These are phyloP conservation scores for Euphorbia lathyris DNA, from an alignment of 345 rosid genomes.

Conservation along the genomic window DNA sequence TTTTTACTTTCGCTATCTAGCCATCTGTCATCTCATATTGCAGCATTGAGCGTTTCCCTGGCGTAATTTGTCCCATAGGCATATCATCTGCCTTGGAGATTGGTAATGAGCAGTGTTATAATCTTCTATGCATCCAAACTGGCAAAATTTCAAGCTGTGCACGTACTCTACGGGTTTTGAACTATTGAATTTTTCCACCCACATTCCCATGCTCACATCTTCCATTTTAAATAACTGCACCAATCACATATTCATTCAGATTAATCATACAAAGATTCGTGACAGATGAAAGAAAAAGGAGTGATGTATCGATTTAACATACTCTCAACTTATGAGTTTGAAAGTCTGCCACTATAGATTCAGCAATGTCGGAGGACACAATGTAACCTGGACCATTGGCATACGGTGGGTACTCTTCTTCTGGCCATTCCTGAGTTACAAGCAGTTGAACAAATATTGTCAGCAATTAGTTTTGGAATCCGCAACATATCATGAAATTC, in stretches of 20 bases:
- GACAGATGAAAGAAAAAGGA: not conserved
- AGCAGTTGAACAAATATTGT: not conserved
- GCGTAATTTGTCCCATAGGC: conserved; percentile 80
- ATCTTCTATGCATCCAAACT: conserved; percentile 76
- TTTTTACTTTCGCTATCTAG: not conserved
- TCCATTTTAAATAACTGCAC: conserved; percentile 98
- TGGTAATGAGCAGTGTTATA: conserved; percentile 94
- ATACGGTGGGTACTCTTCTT: conserved; percentile 92
- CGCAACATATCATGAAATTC: not conserved
- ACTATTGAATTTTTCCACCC: conserved; percentile 88
- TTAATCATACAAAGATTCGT: not conserved
- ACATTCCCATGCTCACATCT: conserved; percentile 98
- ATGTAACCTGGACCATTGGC: conserved; percentile 96
- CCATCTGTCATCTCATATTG: conserved; percentile 62
- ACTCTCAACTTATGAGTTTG: conserved; percentile 75
- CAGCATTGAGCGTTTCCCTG: conserved; percentile 67
- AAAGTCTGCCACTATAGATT: conserved; percentile 62
- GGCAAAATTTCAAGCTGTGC: conserved; percentile 84
- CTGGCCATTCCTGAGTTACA: conserved; percentile 78
- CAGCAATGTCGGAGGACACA: conserved; percentile 71
- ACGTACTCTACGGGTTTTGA: conserved; percentile 66
- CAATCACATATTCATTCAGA: not conserved
- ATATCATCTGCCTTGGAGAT: conserved; percentile 94
- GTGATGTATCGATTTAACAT: conserved; percentile 11
- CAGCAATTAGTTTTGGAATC: not conserved